Percentiles rank a stretch among this genome's conserved stretches.
Conservation (phyloP, 306 rosid genomes). For the Lathyrus sativus region DNA sequence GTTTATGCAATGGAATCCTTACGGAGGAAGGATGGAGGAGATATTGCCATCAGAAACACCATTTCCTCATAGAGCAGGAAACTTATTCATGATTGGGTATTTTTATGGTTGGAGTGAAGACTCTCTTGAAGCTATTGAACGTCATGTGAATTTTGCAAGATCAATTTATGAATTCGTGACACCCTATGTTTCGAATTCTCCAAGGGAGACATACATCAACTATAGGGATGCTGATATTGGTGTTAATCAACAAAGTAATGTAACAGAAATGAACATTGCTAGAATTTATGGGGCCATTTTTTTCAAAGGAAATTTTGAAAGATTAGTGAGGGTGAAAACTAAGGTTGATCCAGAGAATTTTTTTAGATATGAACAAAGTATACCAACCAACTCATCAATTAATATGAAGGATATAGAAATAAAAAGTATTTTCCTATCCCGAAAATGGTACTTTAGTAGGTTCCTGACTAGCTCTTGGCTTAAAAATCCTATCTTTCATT, state of each 20-base stretch:
- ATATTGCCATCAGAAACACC: conserved; percentile 32
- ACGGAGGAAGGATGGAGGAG: conserved; percentile 42
- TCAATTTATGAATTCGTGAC: conserved; percentile 21
- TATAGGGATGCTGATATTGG: conserved; percentile 47
- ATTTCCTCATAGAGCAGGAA: conserved; percentile 51
- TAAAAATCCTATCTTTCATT: too few species aligned
- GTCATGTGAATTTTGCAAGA: neutral
- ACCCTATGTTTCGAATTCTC: conserved; percentile 23
- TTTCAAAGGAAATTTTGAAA: conserved; percentile 34
- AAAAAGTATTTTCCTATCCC: too few species aligned
- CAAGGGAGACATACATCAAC: conserved; percentile 34
- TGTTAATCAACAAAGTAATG: conserved; percentile 33
- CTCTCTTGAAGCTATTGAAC: neutral
- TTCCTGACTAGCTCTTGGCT: too few species aligned
- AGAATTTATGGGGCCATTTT: conserved; percentile 24
- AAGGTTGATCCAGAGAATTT: conserved; percentile 38
- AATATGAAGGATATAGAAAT: too few species aligned
- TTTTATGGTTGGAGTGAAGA: neutral
- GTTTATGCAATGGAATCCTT: conserved; percentile 41
- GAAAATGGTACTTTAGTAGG: too few species aligned
- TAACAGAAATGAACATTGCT: neutral
- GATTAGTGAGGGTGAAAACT: conserved; percentile 21
- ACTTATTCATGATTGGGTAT: conserved; percentile 38
- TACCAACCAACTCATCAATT: neutral
- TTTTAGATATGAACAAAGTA: conserved; percentile 43